Percentiles rank a stretch among this genome's conserved stretches.
Evolutionary conservation across 306 rosid species (phyloP).

Genomic region (Trichosanthes truncata): DNA sequence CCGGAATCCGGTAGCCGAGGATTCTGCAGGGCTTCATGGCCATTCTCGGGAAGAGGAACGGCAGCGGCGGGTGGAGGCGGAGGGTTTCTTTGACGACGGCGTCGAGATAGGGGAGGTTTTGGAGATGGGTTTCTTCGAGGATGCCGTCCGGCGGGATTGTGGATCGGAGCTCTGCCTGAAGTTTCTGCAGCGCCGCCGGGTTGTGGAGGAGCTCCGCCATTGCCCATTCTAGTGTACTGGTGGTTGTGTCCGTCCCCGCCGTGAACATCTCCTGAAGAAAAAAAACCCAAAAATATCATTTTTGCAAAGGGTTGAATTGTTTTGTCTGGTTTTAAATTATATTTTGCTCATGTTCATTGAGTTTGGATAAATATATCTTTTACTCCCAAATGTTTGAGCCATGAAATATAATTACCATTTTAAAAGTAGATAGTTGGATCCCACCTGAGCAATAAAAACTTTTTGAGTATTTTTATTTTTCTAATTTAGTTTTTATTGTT

Average conservation of each 20-base stretch:
- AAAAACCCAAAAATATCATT: not conserved
- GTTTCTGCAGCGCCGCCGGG: slow-evolving; percentile 45
- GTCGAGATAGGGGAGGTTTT: slow-evolving; percentile 55
- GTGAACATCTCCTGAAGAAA: slow-evolving; percentile 66
- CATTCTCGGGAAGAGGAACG: slow-evolving; percentile 83
- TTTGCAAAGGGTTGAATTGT: not conserved
- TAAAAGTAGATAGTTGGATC: no score
- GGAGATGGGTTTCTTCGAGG: slow-evolving; percentile 54
- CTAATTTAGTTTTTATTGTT: no score
- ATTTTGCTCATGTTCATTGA: not conserved
- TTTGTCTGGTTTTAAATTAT: not conserved
- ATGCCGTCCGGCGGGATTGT: slow-evolving; percentile 24
- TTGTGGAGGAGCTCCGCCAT: slow-evolving; percentile 76
- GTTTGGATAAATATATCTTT: no score
- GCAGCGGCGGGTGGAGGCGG: slow-evolving; percentile 93
- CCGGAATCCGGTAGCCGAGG: slow-evolving; percentile 52
- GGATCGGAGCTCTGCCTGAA: slow-evolving; percentile 51
- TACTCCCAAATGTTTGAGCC: no score
- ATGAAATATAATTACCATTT: no score
- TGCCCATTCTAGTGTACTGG: slow-evolving; percentile 85
- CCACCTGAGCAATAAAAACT: no score
- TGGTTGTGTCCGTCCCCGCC: slow-evolving; percentile 86
- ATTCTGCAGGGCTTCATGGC: slow-evolving; percentile 52
- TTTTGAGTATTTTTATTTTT: no score
- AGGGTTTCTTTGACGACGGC: slow-evolving; percentile 81